Evolutionary conservation across 148 eudicot species (phyloP), one percentile per base, ranked within the genome.

Genomic region (Drosera capensis): DNA sequence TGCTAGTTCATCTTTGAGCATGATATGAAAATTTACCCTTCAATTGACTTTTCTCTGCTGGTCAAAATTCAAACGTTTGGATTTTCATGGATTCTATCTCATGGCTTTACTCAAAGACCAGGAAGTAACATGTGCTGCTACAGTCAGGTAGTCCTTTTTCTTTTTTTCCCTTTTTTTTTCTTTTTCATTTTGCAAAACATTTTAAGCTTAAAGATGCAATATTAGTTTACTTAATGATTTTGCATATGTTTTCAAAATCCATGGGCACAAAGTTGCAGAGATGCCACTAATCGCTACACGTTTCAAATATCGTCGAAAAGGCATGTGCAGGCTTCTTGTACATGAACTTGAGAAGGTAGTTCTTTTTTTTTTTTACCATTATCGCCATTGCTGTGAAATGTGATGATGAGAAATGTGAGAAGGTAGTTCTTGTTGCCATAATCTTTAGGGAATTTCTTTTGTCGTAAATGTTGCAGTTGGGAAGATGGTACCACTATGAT

Each of bases 241-340:
- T 45, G 28, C 19, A 9, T 25, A 23, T 19, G 29, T 45, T 25
- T 54, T 48, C 47, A 73, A 75, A 64, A 59, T 73, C 28, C 66
- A 73, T 58, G 79, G 79, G 17, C 57, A 66, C 41, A 73, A 69
- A 46, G 71, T 69, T 43, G 79, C 75, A 13, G 79, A 73, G 57
- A 62, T 73, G 66, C 79, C 79, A 14, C 68, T 73, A 5, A 40
- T 69, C 57, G 79, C 69, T 50, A 73, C 79, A 41, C 71, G 51
- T 54, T 73, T 73, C 53, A 58, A 60, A 55, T 62, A 69, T 53
- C 79, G 79, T 18, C 64, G 75, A 15, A 51, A 52, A 63, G 79
- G 79, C 40, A 73, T 73, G 79, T 73, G 74, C 49, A 71, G 71
- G 20, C 47, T 70, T 46, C 72, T 73, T 47, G 40, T 73, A 63